Conservation (phyloP, 2,329 filamentous ascomycete species). For the Fusarium succisae region DNA sequence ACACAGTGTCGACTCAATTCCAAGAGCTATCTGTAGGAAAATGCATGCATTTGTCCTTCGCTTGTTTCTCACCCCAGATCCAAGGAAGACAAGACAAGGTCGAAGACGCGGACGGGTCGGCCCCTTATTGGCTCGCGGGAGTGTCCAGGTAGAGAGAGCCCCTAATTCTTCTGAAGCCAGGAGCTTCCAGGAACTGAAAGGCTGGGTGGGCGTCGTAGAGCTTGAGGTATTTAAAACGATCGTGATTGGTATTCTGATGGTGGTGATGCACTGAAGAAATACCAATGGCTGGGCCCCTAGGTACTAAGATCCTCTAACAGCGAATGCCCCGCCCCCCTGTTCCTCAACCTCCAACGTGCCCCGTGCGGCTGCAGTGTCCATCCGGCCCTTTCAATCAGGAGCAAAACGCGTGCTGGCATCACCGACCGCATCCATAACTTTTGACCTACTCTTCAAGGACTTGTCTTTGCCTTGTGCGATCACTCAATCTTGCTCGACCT, state of each 20-base stretch:
- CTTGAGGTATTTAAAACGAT: slow-evolving; percentile 10
- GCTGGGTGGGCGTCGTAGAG: slow-evolving; percentile 30
- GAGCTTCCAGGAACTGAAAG: slow-evolving; percentile 34
- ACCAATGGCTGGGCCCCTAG: slow-evolving; percentile 23
- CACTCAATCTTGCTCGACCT: slow-evolving; percentile 34
- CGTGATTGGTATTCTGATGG: slow-evolving; percentile 3
- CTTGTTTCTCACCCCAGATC: slow-evolving; percentile 33
- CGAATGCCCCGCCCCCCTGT: slow-evolving; percentile 38
- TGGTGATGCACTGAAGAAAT: not conserved
- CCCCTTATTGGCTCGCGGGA: slow-evolving; percentile 42
- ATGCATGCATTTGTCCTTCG: slow-evolving; percentile 30
- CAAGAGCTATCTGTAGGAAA: slow-evolving; percentile 12
- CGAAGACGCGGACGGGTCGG: slow-evolving; percentile 41
- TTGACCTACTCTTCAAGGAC: slow-evolving; percentile 32
- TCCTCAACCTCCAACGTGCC: slow-evolving; percentile 33
- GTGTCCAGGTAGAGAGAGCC: slow-evolving; percentile 33
- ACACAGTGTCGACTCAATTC: slow-evolving; percentile 33
- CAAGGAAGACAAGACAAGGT: slow-evolving; percentile 27
- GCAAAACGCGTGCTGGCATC: slow-evolving; percentile 48
- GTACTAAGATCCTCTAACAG: slow-evolving; percentile 29
- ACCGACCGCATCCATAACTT: slow-evolving; percentile 42
- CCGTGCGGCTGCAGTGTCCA: slow-evolving; percentile 41
- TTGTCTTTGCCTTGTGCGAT: slow-evolving; percentile 32
- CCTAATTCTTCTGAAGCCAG: slow-evolving; percentile 41
- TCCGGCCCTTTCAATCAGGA: slow-evolving; percentile 44